Conservation (phyloP, 257 asterid species). For the Solanum dulcamara region DNA sequence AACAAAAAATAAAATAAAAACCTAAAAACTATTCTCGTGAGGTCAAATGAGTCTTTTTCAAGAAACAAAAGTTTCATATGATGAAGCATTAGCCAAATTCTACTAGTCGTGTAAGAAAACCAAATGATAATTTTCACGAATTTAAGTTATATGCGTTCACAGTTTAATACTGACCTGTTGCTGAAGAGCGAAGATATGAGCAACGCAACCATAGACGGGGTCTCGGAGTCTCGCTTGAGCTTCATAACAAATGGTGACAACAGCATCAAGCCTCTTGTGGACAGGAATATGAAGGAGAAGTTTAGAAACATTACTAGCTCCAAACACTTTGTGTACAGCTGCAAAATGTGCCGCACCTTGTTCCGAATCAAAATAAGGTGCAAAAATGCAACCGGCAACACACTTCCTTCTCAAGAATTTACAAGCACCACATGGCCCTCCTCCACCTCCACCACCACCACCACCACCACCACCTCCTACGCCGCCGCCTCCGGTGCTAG, state of each 20-base stretch:
- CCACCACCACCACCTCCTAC: background rate
- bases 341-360: slow-evolving; percentile 98
- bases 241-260: slow-evolving; percentile 77
- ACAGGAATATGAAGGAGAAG: slow-evolving; percentile 73
- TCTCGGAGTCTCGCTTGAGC: slow-evolving; percentile 91
- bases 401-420: slow-evolving; percentile 92
- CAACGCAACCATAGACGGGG: slow-evolving; percentile 86
- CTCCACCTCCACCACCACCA: slow-evolving; percentile 9
- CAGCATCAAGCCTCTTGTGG: slow-evolving; percentile 70
- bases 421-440: slow-evolving; percentile 99
- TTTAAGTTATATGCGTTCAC: background rate
- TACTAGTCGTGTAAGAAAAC: background rate
- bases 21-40: background rate
- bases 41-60: slow-evolving; percentile 5
- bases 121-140: background rate
- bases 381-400: slow-evolving; percentile 77
- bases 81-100: background rate
- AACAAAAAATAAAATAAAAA: background rate
- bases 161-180: slow-evolving; percentile 53
- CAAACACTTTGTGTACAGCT: slow-evolving; percentile 96
- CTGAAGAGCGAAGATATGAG: slow-evolving; percentile 76
- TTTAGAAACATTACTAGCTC: slow-evolving; percentile 93
- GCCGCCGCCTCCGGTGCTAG: slow-evolving; percentile 3
- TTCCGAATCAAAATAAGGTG: slow-evolving; percentile 89
- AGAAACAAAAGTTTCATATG: background rate